Conservation (phyloP, 441 rosid genomes). For the Cnidoscolus chayamansa region DNA sequence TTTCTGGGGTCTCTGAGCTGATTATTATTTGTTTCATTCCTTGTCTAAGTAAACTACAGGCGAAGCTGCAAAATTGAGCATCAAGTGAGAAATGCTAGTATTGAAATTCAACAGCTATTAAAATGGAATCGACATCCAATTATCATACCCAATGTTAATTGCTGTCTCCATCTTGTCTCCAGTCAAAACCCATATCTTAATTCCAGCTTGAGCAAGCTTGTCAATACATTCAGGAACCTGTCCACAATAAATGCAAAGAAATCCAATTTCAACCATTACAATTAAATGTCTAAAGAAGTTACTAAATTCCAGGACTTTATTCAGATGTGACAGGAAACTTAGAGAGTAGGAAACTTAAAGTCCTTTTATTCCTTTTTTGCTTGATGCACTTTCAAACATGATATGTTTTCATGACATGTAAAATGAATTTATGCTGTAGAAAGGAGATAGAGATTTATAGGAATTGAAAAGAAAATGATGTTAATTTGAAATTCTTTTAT, state of each 20-base stretch:
- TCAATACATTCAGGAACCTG: constrained; percentile 98
- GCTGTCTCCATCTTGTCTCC: constrained; percentile 99
- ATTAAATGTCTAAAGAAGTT: constrained; percentile 7
- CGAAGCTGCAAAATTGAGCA: constrained; percentile 57
- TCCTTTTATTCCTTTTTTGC: not conserved
- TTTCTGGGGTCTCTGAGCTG: constrained; percentile 69
- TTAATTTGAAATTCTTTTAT: constrained; percentile 2
- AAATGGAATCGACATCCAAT: constrained; percentile 9
- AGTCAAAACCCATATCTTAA: constrained; percentile 92
- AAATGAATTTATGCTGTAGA: not conserved
- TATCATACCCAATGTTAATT: constrained; percentile 81
- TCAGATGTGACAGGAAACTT: constrained; percentile 3
- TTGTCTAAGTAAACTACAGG: constrained; percentile 93
- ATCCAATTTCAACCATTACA: constrained; percentile 1
- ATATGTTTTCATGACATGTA: not conserved
- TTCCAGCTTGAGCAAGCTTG: constrained; percentile 97
- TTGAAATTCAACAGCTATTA: constrained; percentile 14
- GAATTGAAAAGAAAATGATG: not conserved
- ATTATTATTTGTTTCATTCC: constrained; percentile 89
- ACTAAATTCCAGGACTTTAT: not conserved
- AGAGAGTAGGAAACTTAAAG: not conserved
- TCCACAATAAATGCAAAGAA: constrained; percentile 10
- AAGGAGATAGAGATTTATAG: not conserved
- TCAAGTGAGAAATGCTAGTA: constrained; percentile 26
- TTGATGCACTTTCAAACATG: not conserved